Evolutionary conservation across 805 yeast species (phyloP), one percentile per base, ranked within the genome.

Genomic region (Pichia rugopelliculosa): DNA sequence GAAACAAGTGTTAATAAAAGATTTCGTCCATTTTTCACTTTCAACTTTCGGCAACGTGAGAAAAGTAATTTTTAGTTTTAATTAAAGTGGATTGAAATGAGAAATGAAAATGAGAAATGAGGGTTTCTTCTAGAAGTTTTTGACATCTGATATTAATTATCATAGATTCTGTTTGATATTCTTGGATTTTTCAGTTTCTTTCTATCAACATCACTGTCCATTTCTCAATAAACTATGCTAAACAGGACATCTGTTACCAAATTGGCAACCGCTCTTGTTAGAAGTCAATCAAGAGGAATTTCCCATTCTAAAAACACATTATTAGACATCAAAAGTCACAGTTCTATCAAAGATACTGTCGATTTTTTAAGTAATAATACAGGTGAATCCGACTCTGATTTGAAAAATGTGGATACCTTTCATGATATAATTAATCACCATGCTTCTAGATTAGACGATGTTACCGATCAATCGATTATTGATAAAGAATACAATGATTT

Each of bases 401-500:
- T 49, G 22, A 22, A 42, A 26, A n/a, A 24, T 17, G 34, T 22
- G 13, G 41, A 52, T 10, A n/a, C 46, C 3, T 48, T 36, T 22
- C 24, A 37, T 11, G 49, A 50, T 18, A 30, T 49, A 13, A 51
- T 54, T 11, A 42, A 51, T 4, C 48, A 54, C 21, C 56, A 53
- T 22, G 41, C 41, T 11, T n/a, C 43, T 4, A 41, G 45, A 12
- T 25, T 54, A n/a, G 22, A 38, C 6, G 18, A n/a, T 5, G 8
- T 17, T 17, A 18, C 39, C 9, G 6, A 27, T 10, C 41, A 41
- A 15, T 21, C 39, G 4, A 22, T 30, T 30, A 30, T 23, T 3
- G 48, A 45, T 15, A 33, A 38, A 22, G 55, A 52, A n/a, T 50
- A 52, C 23, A 41, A 18, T 6, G 45, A 47, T 25, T 24, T 55